phyloP scores from a whole-genome alignment of 345 rosid genomes.

The Brassica cretica region DNA sequence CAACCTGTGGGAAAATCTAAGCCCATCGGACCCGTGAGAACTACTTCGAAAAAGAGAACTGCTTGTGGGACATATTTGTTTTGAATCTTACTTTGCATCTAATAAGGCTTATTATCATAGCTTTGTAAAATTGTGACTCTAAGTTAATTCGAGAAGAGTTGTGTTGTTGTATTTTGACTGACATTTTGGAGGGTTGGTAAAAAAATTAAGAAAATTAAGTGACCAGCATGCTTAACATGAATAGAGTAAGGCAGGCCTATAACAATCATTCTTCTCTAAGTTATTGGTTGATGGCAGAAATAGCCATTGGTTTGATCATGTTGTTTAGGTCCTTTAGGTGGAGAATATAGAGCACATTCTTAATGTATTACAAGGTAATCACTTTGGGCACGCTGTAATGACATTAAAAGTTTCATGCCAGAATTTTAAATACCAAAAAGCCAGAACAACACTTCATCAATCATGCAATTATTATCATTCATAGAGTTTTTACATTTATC shows the following conservation, averaged over 20 bases:
- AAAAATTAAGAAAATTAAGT: too few relatives aligned
- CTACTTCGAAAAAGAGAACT: too few relatives aligned
- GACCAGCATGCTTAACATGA: background rate
- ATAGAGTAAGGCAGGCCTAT: background rate
- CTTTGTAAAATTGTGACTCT: background rate
- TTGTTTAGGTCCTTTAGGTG: background rate
- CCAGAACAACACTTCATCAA: background rate
- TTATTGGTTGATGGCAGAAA: background rate
- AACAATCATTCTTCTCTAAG: background rate
- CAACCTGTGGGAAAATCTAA: background rate
- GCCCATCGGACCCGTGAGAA: background rate
- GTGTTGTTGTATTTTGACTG: background rate
- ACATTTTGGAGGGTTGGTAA: background rate
- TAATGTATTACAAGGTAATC: background rate
- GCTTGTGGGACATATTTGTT: background rate
- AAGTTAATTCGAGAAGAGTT: background rate
- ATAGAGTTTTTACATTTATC: background rate
- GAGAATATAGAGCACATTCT: background rate
- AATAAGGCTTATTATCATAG: background rate
- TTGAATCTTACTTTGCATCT: background rate
- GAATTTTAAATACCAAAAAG: background rate
- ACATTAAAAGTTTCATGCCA: background rate
- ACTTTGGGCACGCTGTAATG: background rate
- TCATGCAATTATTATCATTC: background rate
- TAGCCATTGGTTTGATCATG: background rate